These are phyloP conservation scores for Aspergillus thermomutatus DNA, from an alignment of 2,329 filamentous ascomycete species.

Conservation along the genomic window DNA sequence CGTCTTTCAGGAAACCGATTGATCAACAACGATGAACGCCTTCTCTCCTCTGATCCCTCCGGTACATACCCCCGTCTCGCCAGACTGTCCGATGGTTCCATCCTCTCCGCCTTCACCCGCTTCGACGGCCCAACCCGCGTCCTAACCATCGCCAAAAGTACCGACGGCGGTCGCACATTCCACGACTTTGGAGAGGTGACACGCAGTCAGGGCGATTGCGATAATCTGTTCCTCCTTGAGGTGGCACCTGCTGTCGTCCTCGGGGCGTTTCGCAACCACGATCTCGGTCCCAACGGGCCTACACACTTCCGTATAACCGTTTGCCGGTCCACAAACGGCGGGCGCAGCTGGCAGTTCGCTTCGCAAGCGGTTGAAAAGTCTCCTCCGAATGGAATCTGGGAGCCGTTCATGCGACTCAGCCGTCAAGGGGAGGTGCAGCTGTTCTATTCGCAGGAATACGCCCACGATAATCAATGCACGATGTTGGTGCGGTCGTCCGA, in stretches of 20 bases:
- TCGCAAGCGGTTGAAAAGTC: slow-evolving; percentile 45
- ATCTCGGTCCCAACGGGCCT: slow-evolving; percentile 32
- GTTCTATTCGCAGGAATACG: slow-evolving; percentile 48
- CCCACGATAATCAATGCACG: slow-evolving; percentile 47
- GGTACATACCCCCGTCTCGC: slow-evolving; percentile 50
- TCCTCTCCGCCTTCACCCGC: slow-evolving; percentile 47
- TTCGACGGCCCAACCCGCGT: slow-evolving; percentile 37
- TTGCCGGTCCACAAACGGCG: slow-evolving; percentile 46
- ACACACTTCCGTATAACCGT: slow-evolving; percentile 51
- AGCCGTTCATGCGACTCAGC: slow-evolving; percentile 48
- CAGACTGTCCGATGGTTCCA: slow-evolving; percentile 43
- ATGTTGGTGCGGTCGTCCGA: slow-evolving; percentile 47
- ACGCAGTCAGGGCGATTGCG: slow-evolving; percentile 43
- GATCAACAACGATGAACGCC: slow-evolving; percentile 33
- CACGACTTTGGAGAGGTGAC: slow-evolving; percentile 42
- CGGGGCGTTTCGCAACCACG: slow-evolving; percentile 50
- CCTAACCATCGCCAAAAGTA: slow-evolving; percentile 44
- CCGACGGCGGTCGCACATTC: slow-evolving; percentile 44
- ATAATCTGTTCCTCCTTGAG: slow-evolving; percentile 49
- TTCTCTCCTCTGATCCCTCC: slow-evolving; percentile 32
- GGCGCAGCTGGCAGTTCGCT: slow-evolving; percentile 42
- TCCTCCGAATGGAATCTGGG: slow-evolving; percentile 44
- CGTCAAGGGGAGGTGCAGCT: slow-evolving; percentile 41
- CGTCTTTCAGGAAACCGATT: slow-evolving; percentile 19
- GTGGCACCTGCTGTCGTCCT: slow-evolving; percentile 35